A percentile compares a stretch with the other conserved stretches of the same genome.
Evolutionary conservation across 2,329 filamentous ascomycete species (phyloP).

Genomic region (Aspergillus phoenicis): DNA sequence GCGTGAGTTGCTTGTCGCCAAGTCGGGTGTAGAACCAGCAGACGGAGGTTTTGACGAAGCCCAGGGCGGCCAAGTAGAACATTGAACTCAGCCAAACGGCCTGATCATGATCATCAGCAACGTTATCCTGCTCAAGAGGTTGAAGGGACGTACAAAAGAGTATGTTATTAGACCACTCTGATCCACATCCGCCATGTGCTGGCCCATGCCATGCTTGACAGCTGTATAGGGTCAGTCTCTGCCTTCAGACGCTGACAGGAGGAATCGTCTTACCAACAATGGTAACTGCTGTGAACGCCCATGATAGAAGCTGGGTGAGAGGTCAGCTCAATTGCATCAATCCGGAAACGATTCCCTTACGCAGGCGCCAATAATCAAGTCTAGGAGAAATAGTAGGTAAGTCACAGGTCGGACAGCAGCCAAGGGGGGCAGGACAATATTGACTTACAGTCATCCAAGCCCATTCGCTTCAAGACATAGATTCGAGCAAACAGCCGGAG

Average conservation of each 20-base stretch:
- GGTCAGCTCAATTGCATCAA: neutral
- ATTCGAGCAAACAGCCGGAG: constrained; percentile 46
- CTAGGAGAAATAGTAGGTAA: constrained; percentile 21
- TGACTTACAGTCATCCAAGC: constrained; percentile 35
- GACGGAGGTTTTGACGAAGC: constrained; percentile 54
- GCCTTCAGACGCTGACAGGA: no score
- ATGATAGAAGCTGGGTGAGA: constrained; percentile 31
- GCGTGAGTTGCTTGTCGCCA: constrained; percentile 42
- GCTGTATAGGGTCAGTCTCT: constrained; percentile 3
- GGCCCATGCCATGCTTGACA: constrained; percentile 23
- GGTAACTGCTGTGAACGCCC: constrained; percentile 41
- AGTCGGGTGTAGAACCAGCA: constrained; percentile 51
- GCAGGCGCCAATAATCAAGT: constrained; percentile 34
- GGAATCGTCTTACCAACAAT: constrained; percentile 32
- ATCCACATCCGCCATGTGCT: constrained; percentile 19
- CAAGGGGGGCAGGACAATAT: neutral
- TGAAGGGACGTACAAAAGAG: constrained; percentile 5
- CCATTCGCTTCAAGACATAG: constrained; percentile 38
- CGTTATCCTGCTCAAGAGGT: no score
- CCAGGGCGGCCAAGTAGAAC: constrained; percentile 52
- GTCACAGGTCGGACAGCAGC: neutral
- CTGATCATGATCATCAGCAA: constrained; percentile 19
- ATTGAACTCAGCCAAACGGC: constrained; percentile 52
- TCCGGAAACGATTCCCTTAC: constrained; percentile 22
- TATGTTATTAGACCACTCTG: constrained; percentile 16